Conservation (phyloP, 805 yeast genomes). For the Pichia kluyveri region DNA sequence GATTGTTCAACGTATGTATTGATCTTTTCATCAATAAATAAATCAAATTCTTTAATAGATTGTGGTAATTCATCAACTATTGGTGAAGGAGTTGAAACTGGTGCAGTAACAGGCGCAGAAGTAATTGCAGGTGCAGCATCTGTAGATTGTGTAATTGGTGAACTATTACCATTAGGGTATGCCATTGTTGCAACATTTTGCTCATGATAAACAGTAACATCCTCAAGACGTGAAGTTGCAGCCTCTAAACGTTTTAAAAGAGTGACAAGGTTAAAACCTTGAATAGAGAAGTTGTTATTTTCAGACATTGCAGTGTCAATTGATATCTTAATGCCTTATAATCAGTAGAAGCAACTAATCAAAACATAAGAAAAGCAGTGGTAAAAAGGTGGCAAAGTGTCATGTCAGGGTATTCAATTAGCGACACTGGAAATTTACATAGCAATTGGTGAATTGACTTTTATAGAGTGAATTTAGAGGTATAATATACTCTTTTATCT, state of each 20-base stretch:
- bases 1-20: conserved; percentile 53
- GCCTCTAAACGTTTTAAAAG: conserved; percentile 77
- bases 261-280: conserved; percentile 82
- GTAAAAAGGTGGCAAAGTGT: neutral
- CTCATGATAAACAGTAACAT: conserved; percentile 73
- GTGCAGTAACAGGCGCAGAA: conserved; percentile 3
- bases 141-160: neutral
- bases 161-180: neutral
- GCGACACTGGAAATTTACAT: no score
- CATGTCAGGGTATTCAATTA: no score
- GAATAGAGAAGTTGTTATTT: conserved; percentile 39
- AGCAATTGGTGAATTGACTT: no score
- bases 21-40: conserved; percentile 41
- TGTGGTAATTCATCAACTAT: conserved; percentile 27
- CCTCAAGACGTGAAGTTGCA: conserved; percentile 88
- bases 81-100: conserved; percentile 11
- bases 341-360: no score
- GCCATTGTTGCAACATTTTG: conserved; percentile 27
- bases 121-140: conserved; percentile 12
- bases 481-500: no score
- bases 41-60: conserved; percentile 44
- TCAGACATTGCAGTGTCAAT: conserved; percentile 2
- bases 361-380: no score
- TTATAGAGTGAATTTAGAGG: no score
- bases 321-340: neutral